Base-by-base conservation (phyloP, 768 basidiomycete species). In the Galerina marginata region DNA sequence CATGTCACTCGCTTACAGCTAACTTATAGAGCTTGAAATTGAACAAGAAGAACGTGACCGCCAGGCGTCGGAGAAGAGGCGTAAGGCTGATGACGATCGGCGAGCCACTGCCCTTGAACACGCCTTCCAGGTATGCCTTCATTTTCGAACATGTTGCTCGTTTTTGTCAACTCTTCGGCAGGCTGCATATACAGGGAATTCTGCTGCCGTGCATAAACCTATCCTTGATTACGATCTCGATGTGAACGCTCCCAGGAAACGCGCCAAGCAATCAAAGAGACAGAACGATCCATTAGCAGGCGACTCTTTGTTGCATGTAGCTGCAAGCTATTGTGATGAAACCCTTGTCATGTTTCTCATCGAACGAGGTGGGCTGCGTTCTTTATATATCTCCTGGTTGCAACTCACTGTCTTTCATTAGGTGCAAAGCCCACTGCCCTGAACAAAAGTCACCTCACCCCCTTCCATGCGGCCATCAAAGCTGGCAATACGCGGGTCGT, bases 221-320 rank as follows among this genome's bases (percentile, higher is more conserved):
- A 63, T 77, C 29, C 62, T 74, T 33, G 70, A 72, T 46, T 66
- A 67, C 52, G 63, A 64, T 46, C 67, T 79, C 16, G 75, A 77
- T 59, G 71, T 79, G 50, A 75, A 63, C 45, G 59, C 65, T 10
- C 61, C 74, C 67, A n/a, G 73, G 70, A 67, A 69, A 67, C 56
- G 43, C 56, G 48, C 40, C 62, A 44, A 72, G 58, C 58, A 68
- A 52, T 40, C 52, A 25, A 62, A 58, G 37, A 66, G 71, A 51
- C 73, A 71, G 54, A 64, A 56, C 12, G 59, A 66, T 20, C 38
- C 60, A 33, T 33, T 55, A 44, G 69, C 65, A 23, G 69, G 65
- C 46, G 73, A 75, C 60, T 71, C 73, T 4, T 59, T 79, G 26
- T 65, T 78, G 25, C 78, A 79, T 65, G 71, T 74, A 60, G 75